These are phyloP conservation scores for Arthrobotrys musiformis DNA, from an alignment of 2,329 filamentous ascomycete species.

Conservation along the genomic window DNA sequence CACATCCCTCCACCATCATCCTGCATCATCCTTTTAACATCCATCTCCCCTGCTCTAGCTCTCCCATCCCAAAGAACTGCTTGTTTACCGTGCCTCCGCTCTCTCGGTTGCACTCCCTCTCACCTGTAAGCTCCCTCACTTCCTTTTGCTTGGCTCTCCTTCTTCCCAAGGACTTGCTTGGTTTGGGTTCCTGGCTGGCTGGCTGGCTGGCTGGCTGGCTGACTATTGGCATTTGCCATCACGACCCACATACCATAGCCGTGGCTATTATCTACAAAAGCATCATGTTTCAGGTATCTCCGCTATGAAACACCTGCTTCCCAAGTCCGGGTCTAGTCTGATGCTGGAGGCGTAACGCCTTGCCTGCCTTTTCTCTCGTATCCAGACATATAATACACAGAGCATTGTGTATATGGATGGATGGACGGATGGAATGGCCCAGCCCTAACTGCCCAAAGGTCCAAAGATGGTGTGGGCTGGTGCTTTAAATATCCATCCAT, in stretches of 20 bases:
- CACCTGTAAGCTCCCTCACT: conserved; percentile 24
- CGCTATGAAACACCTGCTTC: conserved; percentile 43
- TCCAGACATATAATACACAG: neutral
- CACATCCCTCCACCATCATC: neutral
- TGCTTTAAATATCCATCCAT: conserved; percentile 36
- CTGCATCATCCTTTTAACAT: neutral
- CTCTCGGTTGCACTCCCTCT: conserved; percentile 26
- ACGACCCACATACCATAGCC: conserved; percentile 17
- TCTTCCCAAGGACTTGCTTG: neutral
- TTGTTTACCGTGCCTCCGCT: conserved; percentile 9
- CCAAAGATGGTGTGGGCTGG: neutral
- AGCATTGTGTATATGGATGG: conserved; percentile 7
- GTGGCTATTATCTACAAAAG: conserved; percentile 13
- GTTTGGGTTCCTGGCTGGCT: neutral
- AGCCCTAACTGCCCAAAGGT: conserved; percentile 29
- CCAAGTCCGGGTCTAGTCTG: conserved; percentile 36
- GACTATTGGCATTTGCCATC: conserved; percentile 11
- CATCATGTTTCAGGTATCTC: conserved; percentile 37
- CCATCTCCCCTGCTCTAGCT: conserved; percentile 6
- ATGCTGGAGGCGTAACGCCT: conserved; percentile 23
- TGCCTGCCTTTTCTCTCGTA: neutral
- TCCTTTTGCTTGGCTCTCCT: neutral
- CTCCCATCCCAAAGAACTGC: neutral
- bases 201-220: neutral
- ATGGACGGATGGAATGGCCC: conserved; percentile 1